Evolutionary conservation across 257 asterid genomes (phyloP), one percentile per base, ranked within the genome.

Genomic region (Plantago major): DNA sequence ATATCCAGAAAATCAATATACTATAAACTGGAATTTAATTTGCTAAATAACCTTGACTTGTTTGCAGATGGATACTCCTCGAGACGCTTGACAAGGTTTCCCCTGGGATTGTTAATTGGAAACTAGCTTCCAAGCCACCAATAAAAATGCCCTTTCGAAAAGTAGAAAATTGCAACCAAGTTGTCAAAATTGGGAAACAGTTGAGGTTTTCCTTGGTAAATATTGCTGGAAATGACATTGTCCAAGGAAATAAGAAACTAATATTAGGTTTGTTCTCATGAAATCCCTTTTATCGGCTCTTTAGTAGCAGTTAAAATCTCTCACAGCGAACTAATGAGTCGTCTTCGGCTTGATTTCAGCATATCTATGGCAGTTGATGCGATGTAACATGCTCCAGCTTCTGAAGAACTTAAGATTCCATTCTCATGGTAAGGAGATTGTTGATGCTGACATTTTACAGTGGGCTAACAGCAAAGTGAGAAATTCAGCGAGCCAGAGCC

Each of bases 81-180:
- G 94, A 86, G 82, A 68, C 96, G 11, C 96, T 92, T 45, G 99
- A 92, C 71, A 92, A 87, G 82, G 83, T 87, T 63, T 89, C 96
- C 18, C 96, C 95, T 11, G 94, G 97, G 68, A 89, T 81, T 46
- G 99, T 92, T 42, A 86, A 87, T 60, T 92, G 97, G 99, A 92
- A 86, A 81, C 72, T 84, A 26, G 87, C 97, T 67, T 80, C 95
- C 42, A 86, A 80, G 76, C 99, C 99, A 72, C 99, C 99, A 60
- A 89, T 92, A 58, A 83, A 84, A 76, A 86, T 84, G 99, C 99
- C 96, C 60, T 90, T 90, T 75, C 75, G 89, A 62, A 87, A 90
- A 85, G 97, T 90, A 55, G 97, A 90, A 74, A 90, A 90, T 48
- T 90, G 96, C 85, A 92, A 92, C 78, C 99, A 89, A 80, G 99